Evolutionary conservation across 768 basidiomycete genomes (phyloP).

Genomic region (Rhodotorula babjevae): DNA sequence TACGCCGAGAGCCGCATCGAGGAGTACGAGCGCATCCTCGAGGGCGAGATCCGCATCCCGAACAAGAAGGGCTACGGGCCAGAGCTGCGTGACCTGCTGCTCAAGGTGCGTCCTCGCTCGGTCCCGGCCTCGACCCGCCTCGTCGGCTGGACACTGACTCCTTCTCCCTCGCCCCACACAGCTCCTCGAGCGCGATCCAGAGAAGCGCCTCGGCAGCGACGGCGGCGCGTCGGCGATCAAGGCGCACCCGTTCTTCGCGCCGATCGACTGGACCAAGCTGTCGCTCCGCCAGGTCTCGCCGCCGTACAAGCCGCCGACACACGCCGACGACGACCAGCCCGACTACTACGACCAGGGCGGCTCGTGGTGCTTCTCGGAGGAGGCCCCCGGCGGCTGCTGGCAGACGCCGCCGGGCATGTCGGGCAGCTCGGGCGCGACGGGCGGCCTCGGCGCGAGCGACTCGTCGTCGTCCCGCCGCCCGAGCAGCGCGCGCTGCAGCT

Average conservation of each 20-base stretch:
- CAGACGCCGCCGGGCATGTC: not conserved
- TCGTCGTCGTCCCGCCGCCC: not conserved
- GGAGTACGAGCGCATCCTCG: constrained; percentile 82
- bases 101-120: constrained; percentile 65
- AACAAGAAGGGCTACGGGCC: constrained; percentile 22
- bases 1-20: constrained; percentile 96
- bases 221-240: constrained; percentile 86
- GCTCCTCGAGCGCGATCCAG: constrained; percentile 90
- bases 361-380: constrained; percentile 12
- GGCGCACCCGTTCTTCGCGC: constrained; percentile 84
- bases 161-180: not conserved
- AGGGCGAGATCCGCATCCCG: constrained; percentile 94
- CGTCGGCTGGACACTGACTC: not conserved
- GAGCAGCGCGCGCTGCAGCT: not conserved
- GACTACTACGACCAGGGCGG: constrained; percentile 55
- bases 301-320: constrained; percentile 92
- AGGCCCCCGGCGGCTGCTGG: not conserved
- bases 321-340: constrained; percentile 91
- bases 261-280: constrained; percentile 86
- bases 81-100: constrained; percentile 27
- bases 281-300: constrained; percentile 83
- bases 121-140: not conserved
- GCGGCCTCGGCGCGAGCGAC: too few relatives aligned
- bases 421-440: not conserved
- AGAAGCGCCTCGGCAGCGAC: constrained; percentile 79